A percentile compares a stretch with the other conserved stretches of the same genome.
phyloP scores from a whole-genome alignment of 2,329 filamentous ascomycete genomes.

The Ophiostoma australiae region DNA sequence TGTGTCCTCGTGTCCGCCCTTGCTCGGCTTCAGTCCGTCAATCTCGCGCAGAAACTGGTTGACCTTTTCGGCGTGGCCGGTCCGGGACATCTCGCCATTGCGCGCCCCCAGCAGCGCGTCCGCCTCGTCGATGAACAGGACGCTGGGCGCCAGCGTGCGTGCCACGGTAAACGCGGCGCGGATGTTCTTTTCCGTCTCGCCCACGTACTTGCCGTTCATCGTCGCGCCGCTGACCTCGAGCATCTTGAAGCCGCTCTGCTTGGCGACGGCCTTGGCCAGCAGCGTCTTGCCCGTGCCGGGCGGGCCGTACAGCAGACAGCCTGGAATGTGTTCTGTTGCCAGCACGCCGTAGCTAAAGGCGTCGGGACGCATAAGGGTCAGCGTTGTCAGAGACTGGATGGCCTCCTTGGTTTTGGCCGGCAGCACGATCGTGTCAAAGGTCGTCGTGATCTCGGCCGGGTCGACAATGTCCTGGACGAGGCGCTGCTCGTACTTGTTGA shows the following conservation, averaged over 20 bases:
- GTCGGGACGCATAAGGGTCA: constrained; percentile 82
- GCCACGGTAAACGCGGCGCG: constrained; percentile 86
- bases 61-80: constrained; percentile 79
- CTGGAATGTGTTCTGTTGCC: constrained; percentile 83
- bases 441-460: constrained; percentile 74
- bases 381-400: constrained; percentile 79
- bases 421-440: constrained; percentile 82
- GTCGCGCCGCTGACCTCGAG: constrained; percentile 87
- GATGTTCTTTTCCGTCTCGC: constrained; percentile 94
- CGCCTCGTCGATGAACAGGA: constrained; percentile 96
- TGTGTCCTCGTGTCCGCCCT: background rate
- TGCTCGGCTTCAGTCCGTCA: constrained; percentile 72
- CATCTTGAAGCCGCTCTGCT: constrained; percentile 63
- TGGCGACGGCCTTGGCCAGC: constrained; percentile 63
- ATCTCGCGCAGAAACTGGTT: constrained; percentile 96
- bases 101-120: constrained; percentile 85
- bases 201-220: constrained; percentile 94
- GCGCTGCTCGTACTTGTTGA: constrained; percentile 8
- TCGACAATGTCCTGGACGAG: constrained; percentile 63
- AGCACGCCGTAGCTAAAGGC: constrained; percentile 96
- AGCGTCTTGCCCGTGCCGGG: constrained; percentile 74
- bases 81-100: constrained; percentile 58
- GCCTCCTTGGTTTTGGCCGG: constrained; percentile 78
- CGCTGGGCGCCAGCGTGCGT: constrained; percentile 82
- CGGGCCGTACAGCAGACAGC: constrained; percentile 80